phyloP scores from a whole-genome alignment of 176 grass and related monocot species.

The Oryza rufipogon region DNA sequence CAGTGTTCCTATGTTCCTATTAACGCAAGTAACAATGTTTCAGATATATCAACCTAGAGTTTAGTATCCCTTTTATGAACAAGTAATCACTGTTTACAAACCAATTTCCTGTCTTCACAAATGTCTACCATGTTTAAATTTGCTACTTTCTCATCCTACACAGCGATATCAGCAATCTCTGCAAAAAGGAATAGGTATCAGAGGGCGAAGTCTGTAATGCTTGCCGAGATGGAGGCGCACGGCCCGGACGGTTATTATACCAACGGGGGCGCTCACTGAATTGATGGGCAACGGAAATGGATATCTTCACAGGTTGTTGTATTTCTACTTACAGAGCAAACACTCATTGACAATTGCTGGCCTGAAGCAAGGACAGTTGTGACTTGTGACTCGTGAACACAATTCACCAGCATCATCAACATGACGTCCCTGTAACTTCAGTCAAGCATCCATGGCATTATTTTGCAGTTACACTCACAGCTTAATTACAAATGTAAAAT shows the following conservation, averaged over 20 bases:
- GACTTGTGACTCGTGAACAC: constrained; percentile 14
- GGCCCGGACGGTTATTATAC: constrained; percentile 61
- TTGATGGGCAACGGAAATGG: background rate
- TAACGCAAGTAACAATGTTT: background rate
- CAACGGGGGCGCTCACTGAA: constrained; percentile 57
- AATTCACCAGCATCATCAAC: constrained; percentile 23
- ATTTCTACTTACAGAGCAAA: constrained; percentile 6
- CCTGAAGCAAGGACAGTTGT: background rate
- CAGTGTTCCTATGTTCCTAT: background rate
- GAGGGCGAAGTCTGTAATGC: constrained; percentile 91
- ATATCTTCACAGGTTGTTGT: background rate
- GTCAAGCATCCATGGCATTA: background rate
- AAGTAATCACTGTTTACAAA: background rate
- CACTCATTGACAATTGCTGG: constrained; percentile 25
- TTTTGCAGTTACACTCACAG: constrained; percentile 1
- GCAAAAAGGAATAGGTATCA: constrained; percentile 98
- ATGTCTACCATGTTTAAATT: constrained; percentile 16
- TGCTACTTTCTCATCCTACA: background rate
- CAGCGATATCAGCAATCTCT: constrained; percentile 77
- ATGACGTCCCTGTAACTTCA: background rate
- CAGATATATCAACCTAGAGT: background rate
- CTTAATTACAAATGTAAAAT: constrained; percentile 32
- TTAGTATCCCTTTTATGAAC: background rate
- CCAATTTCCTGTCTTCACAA: background rate
- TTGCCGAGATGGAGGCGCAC: constrained; percentile 89